phyloP scores from a whole-genome alignment of 2,329 filamentous ascomycete genomes.

The Chrysosporium keratinophilum region DNA sequence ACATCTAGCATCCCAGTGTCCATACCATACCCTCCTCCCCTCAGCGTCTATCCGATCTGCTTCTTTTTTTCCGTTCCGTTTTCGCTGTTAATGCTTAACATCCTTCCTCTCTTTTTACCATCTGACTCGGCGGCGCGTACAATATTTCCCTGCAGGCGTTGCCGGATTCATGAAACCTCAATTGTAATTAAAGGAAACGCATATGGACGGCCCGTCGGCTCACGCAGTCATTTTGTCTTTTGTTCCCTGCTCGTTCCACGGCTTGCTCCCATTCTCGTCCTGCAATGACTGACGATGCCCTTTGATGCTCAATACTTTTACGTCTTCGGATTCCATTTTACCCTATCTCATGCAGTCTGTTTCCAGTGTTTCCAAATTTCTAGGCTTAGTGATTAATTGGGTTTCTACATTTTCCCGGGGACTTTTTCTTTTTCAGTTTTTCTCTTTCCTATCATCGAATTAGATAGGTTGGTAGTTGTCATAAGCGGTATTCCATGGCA shows the following conservation, averaged over 20 bases:
- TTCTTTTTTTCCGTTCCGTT: conserved; percentile 1
- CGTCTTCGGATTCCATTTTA: not conserved
- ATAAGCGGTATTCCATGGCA: not conserved
- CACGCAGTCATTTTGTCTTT: not conserved
- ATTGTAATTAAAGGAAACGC: conserved; percentile 7
- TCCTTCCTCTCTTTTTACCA: not conserved
- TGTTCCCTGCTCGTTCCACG: not conserved
- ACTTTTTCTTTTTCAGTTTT: conserved; percentile 1
- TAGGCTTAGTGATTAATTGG: not conserved
- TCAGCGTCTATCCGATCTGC: not conserved
- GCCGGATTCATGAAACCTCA: not conserved
- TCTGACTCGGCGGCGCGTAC: not conserved
- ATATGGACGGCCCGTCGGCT: conserved; percentile 1
- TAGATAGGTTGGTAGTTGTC: not conserved
- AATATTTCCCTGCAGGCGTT: conserved; percentile 3
- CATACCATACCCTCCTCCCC: not conserved
- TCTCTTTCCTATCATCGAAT: conserved; percentile 2
- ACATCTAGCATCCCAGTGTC: not conserved
- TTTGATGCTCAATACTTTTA: not conserved
- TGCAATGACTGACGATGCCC: not conserved
- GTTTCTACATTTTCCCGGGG: not conserved
- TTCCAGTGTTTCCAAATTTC: not conserved
- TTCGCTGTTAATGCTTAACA: conserved; percentile 4
- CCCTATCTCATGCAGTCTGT: conserved; percentile 2
- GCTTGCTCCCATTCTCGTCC: not conserved